Evolutionary conservation across 768 basidiomycete genomes (phyloP).

Genomic region (Trametes cingulata): DNA sequence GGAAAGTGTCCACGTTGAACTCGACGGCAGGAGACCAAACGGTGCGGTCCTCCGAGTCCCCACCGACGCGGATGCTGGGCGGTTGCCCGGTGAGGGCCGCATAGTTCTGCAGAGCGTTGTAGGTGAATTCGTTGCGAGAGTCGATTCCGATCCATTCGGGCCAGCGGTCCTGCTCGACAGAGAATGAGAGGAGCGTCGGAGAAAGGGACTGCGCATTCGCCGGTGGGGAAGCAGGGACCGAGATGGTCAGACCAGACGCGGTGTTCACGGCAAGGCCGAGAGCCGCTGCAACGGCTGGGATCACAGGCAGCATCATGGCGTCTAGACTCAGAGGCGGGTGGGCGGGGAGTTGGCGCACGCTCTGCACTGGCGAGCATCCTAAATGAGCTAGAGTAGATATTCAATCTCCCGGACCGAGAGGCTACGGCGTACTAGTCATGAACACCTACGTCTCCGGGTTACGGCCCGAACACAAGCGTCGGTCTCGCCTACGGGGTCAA

Average conservation of each 20-base stretch:
- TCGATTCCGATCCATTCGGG: slow-evolving; percentile 60
- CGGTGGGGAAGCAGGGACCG: slow-evolving; percentile 43
- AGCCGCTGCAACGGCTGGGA: not conserved
- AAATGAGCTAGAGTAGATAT: too few species aligned
- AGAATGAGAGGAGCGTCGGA: slow-evolving; percentile 58
- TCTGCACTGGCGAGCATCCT: too few species aligned
- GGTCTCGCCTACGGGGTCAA: too few species aligned
- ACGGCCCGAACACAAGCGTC: too few species aligned
- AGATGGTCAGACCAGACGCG: slow-evolving; percentile 31
- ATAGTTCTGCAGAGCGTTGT: slow-evolving; percentile 60
- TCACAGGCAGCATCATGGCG: not conserved
- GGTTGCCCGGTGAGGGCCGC: slow-evolving; percentile 50
- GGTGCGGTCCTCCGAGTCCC: slow-evolving; percentile 58
- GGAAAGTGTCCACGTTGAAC: slow-evolving; percentile 50
- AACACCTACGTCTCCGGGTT: too few species aligned
- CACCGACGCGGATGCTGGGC: slow-evolving; percentile 59
- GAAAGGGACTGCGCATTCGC: slow-evolving; percentile 38
- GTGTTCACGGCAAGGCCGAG: not conserved
- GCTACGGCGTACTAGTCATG: too few species aligned
- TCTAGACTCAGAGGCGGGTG: too few species aligned
- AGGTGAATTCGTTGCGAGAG: slow-evolving; percentile 57
- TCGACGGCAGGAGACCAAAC: slow-evolving; percentile 48
- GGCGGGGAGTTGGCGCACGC: too few species aligned
- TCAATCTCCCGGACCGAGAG: too few species aligned
- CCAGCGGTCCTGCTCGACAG: slow-evolving; percentile 73